Conservation (phyloP, 2,329 filamentous ascomycete species). For the Cercospora beticola region DNA sequence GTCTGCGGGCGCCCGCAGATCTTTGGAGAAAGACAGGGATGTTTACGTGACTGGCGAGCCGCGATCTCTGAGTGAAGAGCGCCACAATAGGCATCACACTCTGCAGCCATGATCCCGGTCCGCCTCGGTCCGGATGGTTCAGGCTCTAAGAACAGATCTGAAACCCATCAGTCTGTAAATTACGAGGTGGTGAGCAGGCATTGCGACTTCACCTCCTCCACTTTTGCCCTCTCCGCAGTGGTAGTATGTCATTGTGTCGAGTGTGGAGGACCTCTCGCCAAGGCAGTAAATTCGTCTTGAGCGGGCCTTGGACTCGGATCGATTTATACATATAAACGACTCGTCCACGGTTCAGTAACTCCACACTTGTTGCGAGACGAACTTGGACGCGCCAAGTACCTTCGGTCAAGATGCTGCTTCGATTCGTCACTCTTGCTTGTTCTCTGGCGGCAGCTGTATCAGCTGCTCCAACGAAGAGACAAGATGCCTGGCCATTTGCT, state of each 20-base stretch:
- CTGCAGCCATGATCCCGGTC: background rate
- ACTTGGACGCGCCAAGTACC: too few relatives aligned
- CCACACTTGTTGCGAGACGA: background rate
- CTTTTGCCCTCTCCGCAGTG: background rate
- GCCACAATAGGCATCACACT: background rate
- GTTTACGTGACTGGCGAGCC: background rate
- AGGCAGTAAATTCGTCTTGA: background rate
- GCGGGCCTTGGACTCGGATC: background rate
- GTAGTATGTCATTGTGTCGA: background rate
- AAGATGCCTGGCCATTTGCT: constrained; percentile 27
- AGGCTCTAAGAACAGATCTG: background rate
- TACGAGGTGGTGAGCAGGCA: background rate
- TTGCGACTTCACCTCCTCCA: background rate
- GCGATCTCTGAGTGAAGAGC: background rate
- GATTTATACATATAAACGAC: background rate
- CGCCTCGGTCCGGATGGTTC: constrained; percentile 2
- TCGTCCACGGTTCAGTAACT: background rate
- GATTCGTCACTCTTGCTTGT: background rate
- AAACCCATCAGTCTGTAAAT: background rate
- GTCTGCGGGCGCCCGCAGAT: background rate
- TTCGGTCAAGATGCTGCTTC: constrained; percentile 13
- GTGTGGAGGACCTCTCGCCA: background rate
- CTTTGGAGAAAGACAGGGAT: background rate
- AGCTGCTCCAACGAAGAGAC: constrained; percentile 6
- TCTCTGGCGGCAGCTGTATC: constrained; percentile 4